These are phyloP conservation scores for Backusella tuberculispora DNA, from an alignment of 192 early-diverging fungal species.

Conservation along the genomic window DNA sequence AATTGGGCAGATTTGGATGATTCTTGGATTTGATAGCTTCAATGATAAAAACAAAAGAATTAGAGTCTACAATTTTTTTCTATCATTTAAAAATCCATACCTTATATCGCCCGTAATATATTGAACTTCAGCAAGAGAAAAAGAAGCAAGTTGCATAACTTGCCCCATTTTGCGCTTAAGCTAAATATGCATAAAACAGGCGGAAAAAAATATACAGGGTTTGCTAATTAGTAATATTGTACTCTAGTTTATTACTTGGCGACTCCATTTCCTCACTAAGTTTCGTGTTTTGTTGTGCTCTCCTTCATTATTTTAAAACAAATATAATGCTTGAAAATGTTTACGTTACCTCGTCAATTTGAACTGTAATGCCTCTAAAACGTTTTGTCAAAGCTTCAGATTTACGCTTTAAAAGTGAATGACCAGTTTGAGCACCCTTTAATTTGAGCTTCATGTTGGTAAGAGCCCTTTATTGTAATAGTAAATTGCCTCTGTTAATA, in stretches of 20 bases:
- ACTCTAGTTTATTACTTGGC: not conserved
- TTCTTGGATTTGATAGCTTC: conserved; percentile 94
- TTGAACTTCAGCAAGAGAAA: conserved; percentile 96
- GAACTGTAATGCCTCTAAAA: conserved; percentile 92
- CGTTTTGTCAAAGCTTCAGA: conserved; percentile 95
- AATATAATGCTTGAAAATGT: no score
- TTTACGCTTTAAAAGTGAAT: conserved; percentile 97
- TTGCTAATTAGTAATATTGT: no score
- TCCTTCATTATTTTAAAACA: no score
- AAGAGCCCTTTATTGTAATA: conserved; percentile 78
- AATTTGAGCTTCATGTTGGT: conserved; percentile 94
- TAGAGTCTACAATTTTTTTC: no score
- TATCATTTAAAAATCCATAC: no score
- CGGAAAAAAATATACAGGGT: no score
- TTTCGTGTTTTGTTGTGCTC: not conserved
- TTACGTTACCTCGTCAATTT: conserved; percentile 98
- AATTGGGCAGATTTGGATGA: conserved; percentile 90
- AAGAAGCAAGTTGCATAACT: conserved; percentile 97
- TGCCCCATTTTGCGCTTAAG: conserved; percentile 98
- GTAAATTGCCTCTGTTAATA: no score
- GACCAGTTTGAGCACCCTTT: conserved; percentile 98
- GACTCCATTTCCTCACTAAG: conserved; percentile 12
- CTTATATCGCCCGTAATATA: conserved; percentile 97
- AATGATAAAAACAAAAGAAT: not conserved
- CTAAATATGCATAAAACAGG: conserved; percentile 49